Base-by-base conservation (phyloP, 257 asterid species). In the Primulina huaijiensis region DNA sequence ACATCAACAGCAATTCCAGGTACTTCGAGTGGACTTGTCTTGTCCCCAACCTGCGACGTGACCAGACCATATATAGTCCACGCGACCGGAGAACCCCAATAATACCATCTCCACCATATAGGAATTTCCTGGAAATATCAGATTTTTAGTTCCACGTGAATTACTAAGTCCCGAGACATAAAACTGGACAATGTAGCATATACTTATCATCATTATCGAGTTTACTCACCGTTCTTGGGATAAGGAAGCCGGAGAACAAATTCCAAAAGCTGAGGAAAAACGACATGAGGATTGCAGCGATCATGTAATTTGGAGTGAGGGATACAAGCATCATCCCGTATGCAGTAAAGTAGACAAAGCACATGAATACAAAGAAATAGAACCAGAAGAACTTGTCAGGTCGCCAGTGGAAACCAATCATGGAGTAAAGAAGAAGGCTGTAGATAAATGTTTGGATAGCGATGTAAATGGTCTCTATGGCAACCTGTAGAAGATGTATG, bases 221-320 rank as follows among this genome's bases (percentile, higher is more conserved):
- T 35, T 19, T 69, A 74, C 86, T 84, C 76, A 90, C 97, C 72
- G 86, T 88, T 82, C 97, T 80, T 63, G 94, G 75, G 67, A 90
- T 81, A 59, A 85, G 76, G 82, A 88, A 90, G 12, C 97, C 96
- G 0, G 97, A 81, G 88, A 90, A 88, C 61, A 90, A 70, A 66
- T 88, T 90, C 97, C 97, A 90, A 73, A 88, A 88, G 85, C 85
- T 88, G 84, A 90, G 96, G 90, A 90, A 90, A 79, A 90, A 90
- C 0, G 96, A 78, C 97, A 90, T 90, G 76, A 78, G 75, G 5
- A 90, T 88, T 3, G 97, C 96, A 43, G 97, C 96, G 60, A 90
- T 83, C 66, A 64, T 74, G 89, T 88, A 90, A 65, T 75, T 88
- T 16, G 97, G 96, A 14, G 96, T 83, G 83, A 90, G 95, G 1